These are phyloP conservation scores for Quercus lobata DNA, from an alignment of 331 rosid species.

Conservation along the genomic window DNA sequence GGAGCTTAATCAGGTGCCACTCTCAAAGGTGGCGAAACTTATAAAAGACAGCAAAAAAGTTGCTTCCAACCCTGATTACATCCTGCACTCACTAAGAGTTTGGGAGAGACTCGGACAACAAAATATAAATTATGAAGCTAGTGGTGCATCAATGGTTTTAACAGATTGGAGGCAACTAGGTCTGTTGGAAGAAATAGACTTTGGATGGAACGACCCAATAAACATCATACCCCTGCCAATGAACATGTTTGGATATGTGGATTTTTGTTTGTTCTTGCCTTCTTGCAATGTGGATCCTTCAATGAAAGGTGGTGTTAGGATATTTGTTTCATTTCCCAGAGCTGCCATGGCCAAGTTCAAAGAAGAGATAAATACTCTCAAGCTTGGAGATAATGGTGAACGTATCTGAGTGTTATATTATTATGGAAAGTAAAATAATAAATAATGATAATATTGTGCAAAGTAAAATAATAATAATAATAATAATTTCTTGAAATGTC, in stretches of 20 bases:
- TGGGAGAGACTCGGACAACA: conserved; percentile 18
- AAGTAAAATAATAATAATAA: too few relatives aligned
- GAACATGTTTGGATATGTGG: conserved; percentile 33
- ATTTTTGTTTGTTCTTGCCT: conserved; percentile 13
- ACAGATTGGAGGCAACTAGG: conserved; percentile 58
- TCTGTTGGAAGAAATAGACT: conserved; percentile 39
- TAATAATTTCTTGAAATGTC: too few relatives aligned
- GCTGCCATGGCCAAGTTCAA: conserved; percentile 37
- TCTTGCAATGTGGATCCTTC: conserved; percentile 20
- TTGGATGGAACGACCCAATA: conserved; percentile 43
- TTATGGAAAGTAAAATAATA: too few relatives aligned
- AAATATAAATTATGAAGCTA: conserved; percentile 21
- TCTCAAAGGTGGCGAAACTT: conserved; percentile 34
- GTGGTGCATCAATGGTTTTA: conserved; percentile 30
- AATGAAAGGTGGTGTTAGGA: conserved; percentile 42
- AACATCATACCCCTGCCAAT: conserved; percentile 40
- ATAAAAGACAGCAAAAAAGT: conserved; percentile 37
- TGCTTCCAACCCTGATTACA: conserved; percentile 18
- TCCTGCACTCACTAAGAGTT: conserved; percentile 18
- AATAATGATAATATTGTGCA: too few relatives aligned
- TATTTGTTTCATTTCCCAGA: conserved; percentile 34
- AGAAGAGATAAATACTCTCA: conserved; percentile 40
- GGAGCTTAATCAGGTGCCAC: conserved; percentile 40
- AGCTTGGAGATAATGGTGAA: neutral
- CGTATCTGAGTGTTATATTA: too few relatives aligned